Evolutionary conservation across 1,139 yeast species (phyloP).

Genomic region (Suhomyces coccinellae): DNA sequence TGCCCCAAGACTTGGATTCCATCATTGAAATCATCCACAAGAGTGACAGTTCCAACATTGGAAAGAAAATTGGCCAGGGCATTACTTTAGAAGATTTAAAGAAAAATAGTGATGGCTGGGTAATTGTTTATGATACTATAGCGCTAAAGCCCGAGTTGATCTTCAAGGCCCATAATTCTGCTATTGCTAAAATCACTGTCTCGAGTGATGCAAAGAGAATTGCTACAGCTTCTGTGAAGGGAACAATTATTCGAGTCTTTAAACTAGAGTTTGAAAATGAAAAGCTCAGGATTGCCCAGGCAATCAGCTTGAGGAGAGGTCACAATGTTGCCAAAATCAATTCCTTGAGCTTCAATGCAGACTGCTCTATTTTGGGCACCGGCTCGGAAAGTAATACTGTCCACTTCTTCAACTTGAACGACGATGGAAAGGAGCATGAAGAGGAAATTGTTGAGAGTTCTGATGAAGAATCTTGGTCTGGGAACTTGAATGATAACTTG

Average conservation of each 20-base stretch:
- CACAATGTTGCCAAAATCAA: constrained; percentile 60
- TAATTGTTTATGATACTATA: constrained; percentile 61
- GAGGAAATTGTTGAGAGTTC: constrained; percentile 8
- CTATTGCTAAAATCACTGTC: constrained; percentile 46
- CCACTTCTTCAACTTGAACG: constrained; percentile 55
- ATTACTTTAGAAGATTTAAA: constrained; percentile 29
- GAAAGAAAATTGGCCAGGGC: constrained; percentile 10
- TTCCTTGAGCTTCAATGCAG: constrained; percentile 54
- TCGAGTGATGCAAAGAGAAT: constrained; percentile 54
- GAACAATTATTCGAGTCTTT: constrained; percentile 66
- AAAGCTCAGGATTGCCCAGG: constrained; percentile 25
- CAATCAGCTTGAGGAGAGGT: constrained; percentile 67
- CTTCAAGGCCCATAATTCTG: constrained; percentile 59
- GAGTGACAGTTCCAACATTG: constrained; percentile 9
- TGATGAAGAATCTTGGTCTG: constrained; percentile 22
- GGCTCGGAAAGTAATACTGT: constrained; percentile 69
- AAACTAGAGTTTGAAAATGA: constrained; percentile 18
- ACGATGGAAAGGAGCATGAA: constrained; percentile 9
- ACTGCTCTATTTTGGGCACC: constrained; percentile 56
- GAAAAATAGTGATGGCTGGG: constrained; percentile 38
- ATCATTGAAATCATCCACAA: constrained; percentile 27
- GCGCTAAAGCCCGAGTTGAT: constrained; percentile 55
- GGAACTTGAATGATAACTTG: constrained; percentile 45
- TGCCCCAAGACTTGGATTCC: constrained; percentile 12
- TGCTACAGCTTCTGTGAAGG: constrained; percentile 71